These are phyloP conservation scores for Lotmaria passim DNA, from an alignment of 208 protist genomes.

Conservation along the genomic window DNA sequence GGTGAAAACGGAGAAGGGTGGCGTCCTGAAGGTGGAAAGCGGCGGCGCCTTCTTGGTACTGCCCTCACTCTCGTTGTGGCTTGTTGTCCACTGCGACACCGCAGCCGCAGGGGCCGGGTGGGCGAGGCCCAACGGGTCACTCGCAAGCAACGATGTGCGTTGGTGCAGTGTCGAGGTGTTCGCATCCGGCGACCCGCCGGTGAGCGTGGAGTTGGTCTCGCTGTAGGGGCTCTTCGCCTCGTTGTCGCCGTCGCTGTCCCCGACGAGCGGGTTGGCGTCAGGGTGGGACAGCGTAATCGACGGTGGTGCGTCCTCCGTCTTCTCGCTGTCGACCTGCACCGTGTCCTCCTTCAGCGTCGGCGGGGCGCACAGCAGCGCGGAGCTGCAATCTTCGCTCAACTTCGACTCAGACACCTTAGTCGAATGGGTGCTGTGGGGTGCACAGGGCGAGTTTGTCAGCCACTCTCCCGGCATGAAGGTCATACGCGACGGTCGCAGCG, in stretches of 20 bases:
- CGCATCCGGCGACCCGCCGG: not conserved
- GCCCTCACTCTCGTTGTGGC: too few species aligned
- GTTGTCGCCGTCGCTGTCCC: not conserved
- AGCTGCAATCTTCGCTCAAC: not conserved
- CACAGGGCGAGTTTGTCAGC: not conserved
- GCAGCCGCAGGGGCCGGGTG: too few species aligned
- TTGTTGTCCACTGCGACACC: too few species aligned
- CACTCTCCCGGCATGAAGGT: not conserved
- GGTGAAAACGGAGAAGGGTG: not conserved
- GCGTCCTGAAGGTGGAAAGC: too few species aligned
- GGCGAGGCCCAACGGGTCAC: too few species aligned
- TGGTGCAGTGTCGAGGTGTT: slow-evolving; percentile 14
- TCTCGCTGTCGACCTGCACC: not conserved
- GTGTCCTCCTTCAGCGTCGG: not conserved
- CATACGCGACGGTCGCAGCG: slow-evolving; percentile 3
- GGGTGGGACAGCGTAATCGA: not conserved
- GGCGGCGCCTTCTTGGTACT: too few species aligned
- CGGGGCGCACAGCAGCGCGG: not conserved
- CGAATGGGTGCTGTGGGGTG: not conserved
- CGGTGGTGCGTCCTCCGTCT: not conserved
- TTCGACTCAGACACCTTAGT: not conserved
- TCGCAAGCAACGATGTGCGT: not conserved
- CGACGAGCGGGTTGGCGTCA: not conserved
- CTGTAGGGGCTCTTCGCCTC: not conserved
- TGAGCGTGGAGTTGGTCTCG: not conserved